phyloP scores from a whole-genome alignment of 2,329 filamentous ascomycete genomes.

The Periconia macrospinosa region DNA sequence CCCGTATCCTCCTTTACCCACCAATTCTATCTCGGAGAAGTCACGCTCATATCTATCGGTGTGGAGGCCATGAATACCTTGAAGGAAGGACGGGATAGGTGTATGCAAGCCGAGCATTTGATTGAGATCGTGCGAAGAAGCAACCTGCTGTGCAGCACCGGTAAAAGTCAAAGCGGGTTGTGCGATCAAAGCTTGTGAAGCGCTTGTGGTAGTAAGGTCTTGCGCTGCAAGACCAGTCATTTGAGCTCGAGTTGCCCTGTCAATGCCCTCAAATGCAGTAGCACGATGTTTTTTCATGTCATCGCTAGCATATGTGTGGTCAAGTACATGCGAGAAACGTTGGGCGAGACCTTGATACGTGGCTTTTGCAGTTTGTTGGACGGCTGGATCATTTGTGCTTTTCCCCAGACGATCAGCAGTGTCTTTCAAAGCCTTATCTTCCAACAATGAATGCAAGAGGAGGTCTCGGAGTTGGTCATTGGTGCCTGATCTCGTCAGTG shows the following conservation, averaged over 20 bases:
- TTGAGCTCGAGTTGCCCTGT: constrained; percentile 28
- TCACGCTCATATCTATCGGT: constrained; percentile 37
- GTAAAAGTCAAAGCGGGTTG: background rate
- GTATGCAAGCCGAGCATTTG: constrained; percentile 16
- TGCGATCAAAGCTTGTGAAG: constrained; percentile 27
- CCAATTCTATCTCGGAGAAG: constrained; percentile 48
- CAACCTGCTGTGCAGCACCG: background rate
- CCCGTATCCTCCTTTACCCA: constrained; percentile 68
- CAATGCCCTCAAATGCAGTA: constrained; percentile 44
- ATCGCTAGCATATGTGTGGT: constrained; percentile 43
- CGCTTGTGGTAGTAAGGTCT: constrained; percentile 16
- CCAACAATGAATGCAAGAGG: constrained; percentile 49
- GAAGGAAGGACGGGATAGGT: constrained; percentile 22
- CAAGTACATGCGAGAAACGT: constrained; percentile 42
- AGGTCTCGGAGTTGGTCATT: constrained; percentile 38
- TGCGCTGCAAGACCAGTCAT: constrained; percentile 19
- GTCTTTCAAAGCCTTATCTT: constrained; percentile 46
- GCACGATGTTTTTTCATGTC: constrained; percentile 37
- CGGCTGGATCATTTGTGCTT: constrained; percentile 37
- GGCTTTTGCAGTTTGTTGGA: constrained; percentile 38
- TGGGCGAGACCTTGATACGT: constrained; percentile 44
- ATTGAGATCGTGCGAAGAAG: background rate
- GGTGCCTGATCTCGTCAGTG: constrained; percentile 18
- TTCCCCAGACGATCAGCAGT: constrained; percentile 42
- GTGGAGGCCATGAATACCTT: constrained; percentile 32